phyloP scores from a whole-genome alignment of 176 grass and related monocot species.

The Triticum aestivum region IWGSC_CS_RefSeq_v2.1 NC_057807.1:661099384-661099883 shows the following conservation, averaged over 20 bases:
- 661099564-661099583: neutral
- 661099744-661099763: constrained; percentile 28
- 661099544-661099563: too few relatives aligned
- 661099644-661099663: constrained; percentile 10
- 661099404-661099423: neutral
- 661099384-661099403: constrained; percentile 6
- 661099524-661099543: too few relatives aligned
- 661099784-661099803: neutral
- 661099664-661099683: constrained; percentile 17
- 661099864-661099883: neutral
- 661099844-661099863: neutral
- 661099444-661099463: neutral
- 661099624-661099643: constrained; percentile 29
- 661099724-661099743: constrained; percentile 19
- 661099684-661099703: constrained; percentile 22
- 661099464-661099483: neutral
- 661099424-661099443: neutral
- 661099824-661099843: neutral
- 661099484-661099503: neutral
- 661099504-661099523: neutral
- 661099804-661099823: neutral
- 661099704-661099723: constrained; percentile 1
- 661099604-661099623: constrained; percentile 17
- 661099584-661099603: constrained; percentile 23
- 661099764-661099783: neutral